Base-by-base conservation (phyloP, 75 land plant genomes). In the Cupressus sempervirens region DNA sequence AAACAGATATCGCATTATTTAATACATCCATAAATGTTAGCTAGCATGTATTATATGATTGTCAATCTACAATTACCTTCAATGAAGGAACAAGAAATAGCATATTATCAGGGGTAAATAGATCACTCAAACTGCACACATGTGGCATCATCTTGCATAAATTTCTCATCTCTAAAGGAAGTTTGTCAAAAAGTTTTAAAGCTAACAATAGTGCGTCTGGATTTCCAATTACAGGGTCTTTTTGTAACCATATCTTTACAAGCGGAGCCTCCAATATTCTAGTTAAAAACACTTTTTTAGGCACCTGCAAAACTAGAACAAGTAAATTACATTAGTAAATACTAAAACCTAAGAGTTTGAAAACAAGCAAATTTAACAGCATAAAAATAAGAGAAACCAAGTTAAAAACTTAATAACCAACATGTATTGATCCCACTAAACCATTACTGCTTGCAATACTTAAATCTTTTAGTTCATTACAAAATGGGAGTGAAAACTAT, bases 161-260 rank as follows among this genome's bases (percentile, higher is more conserved):
- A 35, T 85, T 83, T 46, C 84, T 48, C n/a, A 45, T 83, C 67
- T 89, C 93, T 20, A 30, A 48, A 45, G 91, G 88, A 65, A 91
- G 79, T 84, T 87, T 93, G 72, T 92, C 93, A 38, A 86, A 82
- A 36, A 98, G 83, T 88, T 91, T 88, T 36, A 98, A 85, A 38
- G 94, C 93, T 58, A 98, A 72, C 32, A 93, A 89, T 75, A 98
- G 86, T 36, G 95, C 93, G 90, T 98, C 99, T 40, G 99, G 90
- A 88, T 92, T 92, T 67, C 91, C 93, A 86, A 48, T 87, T 82
- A 92, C 94, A 32, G 82, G 82, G 52, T 90, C 94, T 80, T 82
- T 88, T 38, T 89, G 84, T 74, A 98, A 88, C 92, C 91, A 93
- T 13, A 96, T 93, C 26, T 83, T 83, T 45, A 98, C 82, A 41